Base-by-base conservation (phyloP, 2,329 filamentous ascomycete genomes). In the Niveomyces coronatus region DNA sequence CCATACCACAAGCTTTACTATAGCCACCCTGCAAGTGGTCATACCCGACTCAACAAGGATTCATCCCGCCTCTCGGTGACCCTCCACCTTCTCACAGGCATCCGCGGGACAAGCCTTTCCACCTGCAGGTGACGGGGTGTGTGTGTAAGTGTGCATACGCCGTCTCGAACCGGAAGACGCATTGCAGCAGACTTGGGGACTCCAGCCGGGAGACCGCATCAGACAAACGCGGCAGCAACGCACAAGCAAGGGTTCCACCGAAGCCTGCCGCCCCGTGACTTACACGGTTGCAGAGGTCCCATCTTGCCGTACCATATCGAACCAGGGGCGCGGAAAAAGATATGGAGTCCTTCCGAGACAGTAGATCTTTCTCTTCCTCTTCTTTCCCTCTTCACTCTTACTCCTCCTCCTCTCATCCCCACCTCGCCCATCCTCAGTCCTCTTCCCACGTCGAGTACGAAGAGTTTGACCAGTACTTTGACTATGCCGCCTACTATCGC, bases 401-500 rank as follows among this genome's bases (percentile, higher is more conserved):
- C 15, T 17, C 29, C 16, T 16, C 29, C 16, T 31, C 29, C 29
- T 16, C 50, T 49, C 54, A 55, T 52, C 49, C 50, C 52, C 51
- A 57, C 16, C 18, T 16, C 15, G n/a, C n/a, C n/a, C n/a, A n/a
- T n/a, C n/a, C n/a, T n/a, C n/a, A n/a, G n/a, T 31, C 29, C 16
- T 16, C 29, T 17, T 54, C 53, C 44, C 50, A 50, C 44, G 53
- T 51, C 39, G 53, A 56, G 38, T 52, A 59, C 41, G 54, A 55
- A 38, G 51, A 58, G 43, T 59, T 61, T 49, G 44, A 56, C 41
- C 47, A 53, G 41, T 49, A 55, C 53, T 62, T 62, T 50, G 59
- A 62, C 57, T 61, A 53, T 55, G 45, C 49, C 40, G 46, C 50
- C 43, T 60, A 59, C 49, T 57, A 50, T 52, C 37, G 34, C 30